Evolutionary conservation across 805 yeast genomes (phyloP).

Genomic region (Hanseniaspora nectarophila): DNA sequence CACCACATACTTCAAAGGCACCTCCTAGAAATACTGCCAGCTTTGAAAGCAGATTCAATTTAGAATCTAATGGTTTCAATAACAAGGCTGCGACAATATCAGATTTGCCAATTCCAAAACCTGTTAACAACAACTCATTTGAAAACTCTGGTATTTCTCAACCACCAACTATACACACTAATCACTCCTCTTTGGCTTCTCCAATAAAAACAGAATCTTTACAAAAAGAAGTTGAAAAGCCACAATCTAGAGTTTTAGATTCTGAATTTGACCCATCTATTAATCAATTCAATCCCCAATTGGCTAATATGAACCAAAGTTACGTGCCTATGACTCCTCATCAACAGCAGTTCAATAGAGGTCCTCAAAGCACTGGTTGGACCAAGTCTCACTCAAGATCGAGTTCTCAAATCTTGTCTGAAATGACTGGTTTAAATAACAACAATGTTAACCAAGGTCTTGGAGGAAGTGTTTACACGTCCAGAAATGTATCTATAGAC

Average conservation of each 20-base stretch:
- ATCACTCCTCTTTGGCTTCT: slow-evolving; percentile 4
- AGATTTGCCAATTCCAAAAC: background rate
- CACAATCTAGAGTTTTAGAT: background rate
- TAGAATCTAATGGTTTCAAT: background rate
- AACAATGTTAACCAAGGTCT: background rate
- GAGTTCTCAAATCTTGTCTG: slow-evolving; percentile 14
- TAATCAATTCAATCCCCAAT: slow-evolving; percentile 1
- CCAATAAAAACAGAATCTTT: background rate
- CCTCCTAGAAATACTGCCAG: background rate
- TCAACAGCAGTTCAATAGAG: background rate
- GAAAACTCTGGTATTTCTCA: background rate
- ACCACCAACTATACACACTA: background rate
- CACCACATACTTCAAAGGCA: slow-evolving; percentile 1
- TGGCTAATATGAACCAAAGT: background rate
- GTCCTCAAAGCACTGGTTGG: background rate
- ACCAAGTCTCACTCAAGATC: slow-evolving; percentile 14
- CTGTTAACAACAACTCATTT: background rate
- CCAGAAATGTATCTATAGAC: slow-evolving; percentile 14
- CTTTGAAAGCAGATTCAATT: background rate
- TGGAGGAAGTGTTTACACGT: slow-evolving; percentile 7
- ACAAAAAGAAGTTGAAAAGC: background rate
- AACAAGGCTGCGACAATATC: background rate
- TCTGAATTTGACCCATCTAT: slow-evolving; percentile 8
- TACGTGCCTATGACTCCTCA: slow-evolving; percentile 12
- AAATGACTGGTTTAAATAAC: slow-evolving; percentile 4